Evolutionary conservation across 305 asterid genomes (phyloP).

Genomic region (Fraxinus ornus): DNA sequence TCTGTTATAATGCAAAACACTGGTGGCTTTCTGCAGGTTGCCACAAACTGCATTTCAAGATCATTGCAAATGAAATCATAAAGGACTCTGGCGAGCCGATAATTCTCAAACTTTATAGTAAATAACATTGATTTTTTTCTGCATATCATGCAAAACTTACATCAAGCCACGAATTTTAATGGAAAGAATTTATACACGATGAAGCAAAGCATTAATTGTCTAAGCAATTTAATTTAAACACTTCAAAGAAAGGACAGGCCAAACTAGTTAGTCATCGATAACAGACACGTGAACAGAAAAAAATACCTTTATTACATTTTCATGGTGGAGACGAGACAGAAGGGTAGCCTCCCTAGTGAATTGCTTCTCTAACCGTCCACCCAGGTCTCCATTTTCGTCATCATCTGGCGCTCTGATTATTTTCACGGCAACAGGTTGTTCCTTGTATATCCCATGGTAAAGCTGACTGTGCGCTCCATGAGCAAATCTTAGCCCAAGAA

Average conservation of each 20-base stretch:
- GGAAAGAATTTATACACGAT: not conserved
- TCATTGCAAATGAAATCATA: not conserved
- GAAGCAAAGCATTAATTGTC: not conserved
- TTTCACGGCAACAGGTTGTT: constrained; percentile 83
- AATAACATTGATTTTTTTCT: not conserved
- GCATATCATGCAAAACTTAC: not conserved
- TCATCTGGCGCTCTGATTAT: constrained; percentile 67
- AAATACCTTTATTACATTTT: constrained; percentile 51
- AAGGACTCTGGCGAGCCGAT: not conserved
- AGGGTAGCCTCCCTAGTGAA: constrained; percentile 54
- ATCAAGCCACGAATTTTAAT: not conserved
- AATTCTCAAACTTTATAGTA: not conserved
- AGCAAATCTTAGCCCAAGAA: constrained; percentile 76
- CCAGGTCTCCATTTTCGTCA: constrained; percentile 42
- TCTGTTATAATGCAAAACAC: constrained; percentile 57
- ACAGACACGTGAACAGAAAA: not conserved
- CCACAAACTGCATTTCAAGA: constrained; percentile 43
- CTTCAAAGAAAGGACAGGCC: not conserved
- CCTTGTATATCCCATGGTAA: constrained; percentile 78
- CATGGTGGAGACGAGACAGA: constrained; percentile 61
- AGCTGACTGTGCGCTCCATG: constrained; percentile 95
- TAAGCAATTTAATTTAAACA: not conserved
- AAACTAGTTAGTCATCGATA: not conserved
- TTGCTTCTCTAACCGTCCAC: constrained; percentile 48
- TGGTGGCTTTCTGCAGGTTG: constrained; percentile 46